Conservation (phyloP, 495 filamentous ascomycete genomes). For the Hamigera avellanea region DNA sequence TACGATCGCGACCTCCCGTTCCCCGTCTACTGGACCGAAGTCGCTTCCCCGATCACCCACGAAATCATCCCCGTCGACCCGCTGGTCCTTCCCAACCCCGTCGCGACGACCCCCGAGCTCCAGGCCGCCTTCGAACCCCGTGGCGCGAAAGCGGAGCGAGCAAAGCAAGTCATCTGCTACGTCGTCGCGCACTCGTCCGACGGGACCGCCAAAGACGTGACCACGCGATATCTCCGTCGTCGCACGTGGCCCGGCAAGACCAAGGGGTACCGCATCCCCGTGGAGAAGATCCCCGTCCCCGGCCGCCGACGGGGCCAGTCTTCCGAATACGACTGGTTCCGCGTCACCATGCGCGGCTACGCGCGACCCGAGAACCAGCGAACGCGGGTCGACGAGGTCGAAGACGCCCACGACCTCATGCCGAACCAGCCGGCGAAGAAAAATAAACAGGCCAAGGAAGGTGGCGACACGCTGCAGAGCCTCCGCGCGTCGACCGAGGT, state of each 20-base stretch:
- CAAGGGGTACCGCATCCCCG: slow-evolving; percentile 68
- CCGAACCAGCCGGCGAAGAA: slow-evolving; percentile 60
- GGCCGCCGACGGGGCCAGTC: slow-evolving; percentile 60
- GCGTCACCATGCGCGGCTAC: slow-evolving; percentile 63
- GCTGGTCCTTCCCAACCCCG: slow-evolving; percentile 50
- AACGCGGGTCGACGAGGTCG: slow-evolving; percentile 62
- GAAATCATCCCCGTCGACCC: slow-evolving; percentile 71
- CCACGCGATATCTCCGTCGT: slow-evolving; percentile 77
- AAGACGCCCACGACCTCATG: slow-evolving; percentile 65
- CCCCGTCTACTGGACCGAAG: slow-evolving; percentile 91
- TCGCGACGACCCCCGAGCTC: slow-evolving; percentile 57
- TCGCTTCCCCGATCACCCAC: slow-evolving; percentile 66
- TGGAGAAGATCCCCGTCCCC: slow-evolving; percentile 70
- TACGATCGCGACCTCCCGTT: slow-evolving; percentile 62
- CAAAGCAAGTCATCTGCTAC: slow-evolving; percentile 86
- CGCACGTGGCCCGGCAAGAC: slow-evolving; percentile 81
- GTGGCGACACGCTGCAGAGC: slow-evolving; percentile 71
- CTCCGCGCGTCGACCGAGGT: slow-evolving; percentile 80
- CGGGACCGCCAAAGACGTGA: slow-evolving; percentile 89
- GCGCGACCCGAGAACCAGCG: slow-evolving; percentile 40
- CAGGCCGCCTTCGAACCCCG: slow-evolving; percentile 73
- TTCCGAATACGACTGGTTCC: slow-evolving; percentile 77
- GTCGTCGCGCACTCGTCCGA: slow-evolving; percentile 78
- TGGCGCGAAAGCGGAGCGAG: slow-evolving; percentile 66
- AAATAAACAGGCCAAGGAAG: slow-evolving; percentile 55